Evolutionary conservation across 2,329 filamentous ascomycete genomes (phyloP), one percentile per base, ranked within the genome.

Genomic region (Cercospora sp.): DNA sequence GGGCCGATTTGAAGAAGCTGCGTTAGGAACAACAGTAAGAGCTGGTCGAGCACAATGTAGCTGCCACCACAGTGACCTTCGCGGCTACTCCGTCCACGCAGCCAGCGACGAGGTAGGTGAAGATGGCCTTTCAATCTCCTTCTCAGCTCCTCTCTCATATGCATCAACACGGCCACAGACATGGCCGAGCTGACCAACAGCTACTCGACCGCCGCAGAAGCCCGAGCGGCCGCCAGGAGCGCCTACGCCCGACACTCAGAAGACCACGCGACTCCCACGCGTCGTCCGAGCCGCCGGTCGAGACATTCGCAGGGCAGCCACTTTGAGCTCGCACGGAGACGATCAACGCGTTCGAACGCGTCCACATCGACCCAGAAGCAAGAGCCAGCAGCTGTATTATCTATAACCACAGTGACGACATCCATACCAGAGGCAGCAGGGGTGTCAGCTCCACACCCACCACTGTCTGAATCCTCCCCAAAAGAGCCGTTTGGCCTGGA

Each of bases 271-370:
- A 64, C 61, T 12, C 61, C 61, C 8, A 64, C 61, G 33, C 61
- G 61, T 26, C 61, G 61, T 16, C 61, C 61, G 28, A 64, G 61
- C 33, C 61, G 61, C 28, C 40, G 33, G 23, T 64, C 61, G n/a
- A 40, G 61, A 26, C 53, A 48, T 5, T 64, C 61, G 28, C 61
- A 64, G n/a, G 61, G 61, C 28, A 64, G 45, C 20, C 61, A 64
- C 33, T 64, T 64, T 20, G 61, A 64, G 13, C 30, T 64, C 12
- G 61, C 61, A 42, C 45, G 61, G 9, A 48, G 61, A 20, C 30
- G 61, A 12, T 64, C 61, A 10, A 64, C 61, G 28, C 28, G 48
- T 18, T 64, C 61, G 6, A 64, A 31, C 33, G 18, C 61, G 13
- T 64, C 61, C 20, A 64, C 61, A 18, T 28, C 53, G 10, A 57